Conservation (phyloP, 2,329 filamentous ascomycete genomes). For the Tolypocladium nubicola region DNA sequence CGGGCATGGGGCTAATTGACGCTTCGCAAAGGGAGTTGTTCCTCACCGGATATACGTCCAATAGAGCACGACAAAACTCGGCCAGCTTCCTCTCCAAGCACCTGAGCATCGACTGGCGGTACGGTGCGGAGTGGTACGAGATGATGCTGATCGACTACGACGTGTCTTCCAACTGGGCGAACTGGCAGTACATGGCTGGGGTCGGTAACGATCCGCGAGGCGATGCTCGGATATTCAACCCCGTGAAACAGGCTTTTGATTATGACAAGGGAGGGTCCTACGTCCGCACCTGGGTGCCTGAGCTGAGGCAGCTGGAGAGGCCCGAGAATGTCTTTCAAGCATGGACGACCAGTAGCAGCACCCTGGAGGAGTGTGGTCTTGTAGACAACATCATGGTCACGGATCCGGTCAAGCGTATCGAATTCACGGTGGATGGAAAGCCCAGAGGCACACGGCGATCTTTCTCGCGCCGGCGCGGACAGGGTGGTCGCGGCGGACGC, state of each 20-base stretch:
- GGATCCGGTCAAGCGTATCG: constrained; percentile 52
- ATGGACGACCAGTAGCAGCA: constrained; percentile 51
- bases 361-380: constrained; percentile 46
- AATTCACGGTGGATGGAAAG: constrained; percentile 48
- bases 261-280: constrained; percentile 64
- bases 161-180: constrained; percentile 66
- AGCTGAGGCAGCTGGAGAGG: constrained; percentile 44
- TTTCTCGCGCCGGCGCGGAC: constrained; percentile 14
- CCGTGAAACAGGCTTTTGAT: constrained; percentile 69
- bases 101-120: constrained; percentile 65
- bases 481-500: constrained; percentile 4
- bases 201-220: constrained; percentile 71
- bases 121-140: constrained; percentile 78
- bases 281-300: constrained; percentile 62
- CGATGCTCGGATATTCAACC: constrained; percentile 67
- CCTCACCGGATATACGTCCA: constrained; percentile 69
- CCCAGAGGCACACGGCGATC: constrained; percentile 18
- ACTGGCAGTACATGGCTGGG: constrained; percentile 74
- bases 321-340: constrained; percentile 57
- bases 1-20: constrained; percentile 68
- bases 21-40: constrained; percentile 65
- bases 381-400: constrained; percentile 54
- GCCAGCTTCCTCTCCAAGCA: constrained; percentile 66
- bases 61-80: constrained; percentile 66
- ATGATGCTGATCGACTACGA: constrained; percentile 67